Base-by-base conservation (phyloP, 768 basidiomycete species). In the Boletellus ananiceps region DNA sequence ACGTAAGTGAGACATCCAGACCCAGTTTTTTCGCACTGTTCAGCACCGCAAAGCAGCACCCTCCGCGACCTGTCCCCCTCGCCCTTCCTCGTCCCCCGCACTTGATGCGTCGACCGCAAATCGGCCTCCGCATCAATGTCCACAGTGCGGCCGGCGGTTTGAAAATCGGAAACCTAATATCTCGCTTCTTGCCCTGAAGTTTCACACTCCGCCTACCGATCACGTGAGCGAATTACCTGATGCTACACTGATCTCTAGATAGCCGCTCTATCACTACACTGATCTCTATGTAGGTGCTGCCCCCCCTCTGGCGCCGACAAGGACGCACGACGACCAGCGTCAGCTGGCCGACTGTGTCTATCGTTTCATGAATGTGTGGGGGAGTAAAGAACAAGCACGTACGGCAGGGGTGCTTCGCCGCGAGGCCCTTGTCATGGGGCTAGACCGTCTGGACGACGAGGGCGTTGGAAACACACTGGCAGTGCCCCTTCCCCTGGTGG, bases 401-500 rank as follows among this genome's bases (percentile, higher is more conserved):
- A 64, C 62, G 32, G 57, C 47, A 55, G 62, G 58, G 40, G 56
- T 53, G 32, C 56, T 47, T 54, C 58, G 57, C 55, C 63, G 59
- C 44, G 62, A 60, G 55, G 54, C 58, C 44, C 59, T 62, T 52
- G 68, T 55, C 56, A 68, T 53, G 12, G 68, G 66, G 61, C 66
- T 69, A 51, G 66, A 65, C 48, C 64, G 57, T 45, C 68, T 63
- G 31, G 68, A 63, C 37, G 59, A 57, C 31, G 56, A 63, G 8
- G 66, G 68, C 41, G 66, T 70, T 57, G 62, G 50, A 38, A 61
- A 54, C 54, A 31, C 55, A 49, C 58, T 65, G 40, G 54, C 62
- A 19, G 46, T 40, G 33, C 57, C 61, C 32, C 61, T 58, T 29
- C 61, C 66, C 51, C 64, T 55, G 25, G 46, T 56, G 44, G 64